Evolutionary conservation across 1,139 yeast genomes (phyloP).

Genomic region (Taphrina wiesneri): DNA sequence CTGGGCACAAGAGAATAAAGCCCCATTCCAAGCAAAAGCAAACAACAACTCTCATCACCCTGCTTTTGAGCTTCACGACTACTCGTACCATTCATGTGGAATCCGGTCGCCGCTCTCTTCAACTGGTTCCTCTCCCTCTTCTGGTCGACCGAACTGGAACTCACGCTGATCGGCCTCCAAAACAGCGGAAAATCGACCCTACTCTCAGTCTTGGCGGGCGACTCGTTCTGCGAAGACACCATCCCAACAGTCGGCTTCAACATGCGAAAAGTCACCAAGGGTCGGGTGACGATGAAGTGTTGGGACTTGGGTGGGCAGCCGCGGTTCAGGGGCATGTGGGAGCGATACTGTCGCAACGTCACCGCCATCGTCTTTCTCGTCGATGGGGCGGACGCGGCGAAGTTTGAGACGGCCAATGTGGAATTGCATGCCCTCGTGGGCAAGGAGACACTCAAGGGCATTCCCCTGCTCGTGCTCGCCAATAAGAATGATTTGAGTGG

Average conservation of each 20-base stretch:
- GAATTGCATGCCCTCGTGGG: conserved; percentile 46
- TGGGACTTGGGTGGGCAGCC: conserved; percentile 52
- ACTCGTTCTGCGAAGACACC: conserved; percentile 47
- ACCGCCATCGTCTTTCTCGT: conserved; percentile 48
- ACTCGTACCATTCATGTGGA: conserved; percentile 15
- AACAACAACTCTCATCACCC: too few relatives aligned
- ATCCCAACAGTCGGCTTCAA: conserved; percentile 50
- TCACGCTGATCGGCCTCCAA: conserved; percentile 48
- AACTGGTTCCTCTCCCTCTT: conserved; percentile 27
- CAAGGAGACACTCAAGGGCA: conserved; percentile 45
- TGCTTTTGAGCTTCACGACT: too few relatives aligned
- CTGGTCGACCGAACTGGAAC: conserved; percentile 43
- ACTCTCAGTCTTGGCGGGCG: conserved; percentile 46
- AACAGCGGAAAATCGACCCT: conserved; percentile 50
- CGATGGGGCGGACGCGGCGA: conserved; percentile 47
- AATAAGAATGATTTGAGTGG: conserved; percentile 48
- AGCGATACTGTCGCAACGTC: conserved; percentile 49
- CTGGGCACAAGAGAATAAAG: too few relatives aligned
- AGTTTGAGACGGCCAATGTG: conserved; percentile 44
- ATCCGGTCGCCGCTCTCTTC: conserved; percentile 26
- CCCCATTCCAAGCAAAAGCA: too few relatives aligned
- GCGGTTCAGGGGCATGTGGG: conserved; percentile 50
- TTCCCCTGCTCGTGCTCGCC: conserved; percentile 48
- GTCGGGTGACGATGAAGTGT: conserved; percentile 49
- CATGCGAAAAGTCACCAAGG: conserved; percentile 47